Evolutionary conservation across 495 filamentous ascomycete genomes (phyloP), one percentile per base, ranked within the genome.

Genomic region (Xylaria nigripes): DNA sequence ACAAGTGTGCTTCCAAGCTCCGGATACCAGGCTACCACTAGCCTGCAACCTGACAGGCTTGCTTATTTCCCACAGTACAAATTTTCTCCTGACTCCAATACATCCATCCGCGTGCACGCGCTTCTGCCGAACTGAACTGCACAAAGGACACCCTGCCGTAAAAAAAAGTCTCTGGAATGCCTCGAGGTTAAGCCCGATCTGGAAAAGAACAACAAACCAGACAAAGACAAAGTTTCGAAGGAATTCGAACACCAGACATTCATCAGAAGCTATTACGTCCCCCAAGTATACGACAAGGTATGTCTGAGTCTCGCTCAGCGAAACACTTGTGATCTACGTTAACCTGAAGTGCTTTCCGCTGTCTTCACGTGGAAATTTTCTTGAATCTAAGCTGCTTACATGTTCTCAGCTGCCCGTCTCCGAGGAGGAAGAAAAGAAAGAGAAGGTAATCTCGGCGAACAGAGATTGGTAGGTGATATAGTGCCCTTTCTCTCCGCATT

Each of bases 121-220:
- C 53, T 50, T 34, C 53, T 46, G 46, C 53, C 53, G 53, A 38
- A 36, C 53, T 29, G 43, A 38, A 55, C 44, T 45, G 38, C 46
- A 19, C 38, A 45, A 29, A 34, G 27, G 16, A 55, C 45, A 18
- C 40, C 53, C 46, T 50, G 46, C 22, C 45, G 30, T 12, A n/a
- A 43, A 18, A 32, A 55, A 34, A 9, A 24, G 53, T 34, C 29
- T 36, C 53, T 43, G 34, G 46, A 55, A 50, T 49, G 53, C 45
- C 46, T 55, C 46, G 36, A 55, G 29, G 32, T 48, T 50, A 55
- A 55, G 46, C 53, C 53, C 27, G 10, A 50, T 49, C 29, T 55
- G 46, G 53, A 30, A 50, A 38, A 38, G 24, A 46, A 44, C 45
- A 50, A 50, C 48, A 49, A 45, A 23, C 46, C 51, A 54, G 15